Evolutionary conservation across 2,329 filamentous ascomycete species (phyloP), one percentile per base, ranked within the genome.

Genomic region (Alternaria brassicicola): DNA sequence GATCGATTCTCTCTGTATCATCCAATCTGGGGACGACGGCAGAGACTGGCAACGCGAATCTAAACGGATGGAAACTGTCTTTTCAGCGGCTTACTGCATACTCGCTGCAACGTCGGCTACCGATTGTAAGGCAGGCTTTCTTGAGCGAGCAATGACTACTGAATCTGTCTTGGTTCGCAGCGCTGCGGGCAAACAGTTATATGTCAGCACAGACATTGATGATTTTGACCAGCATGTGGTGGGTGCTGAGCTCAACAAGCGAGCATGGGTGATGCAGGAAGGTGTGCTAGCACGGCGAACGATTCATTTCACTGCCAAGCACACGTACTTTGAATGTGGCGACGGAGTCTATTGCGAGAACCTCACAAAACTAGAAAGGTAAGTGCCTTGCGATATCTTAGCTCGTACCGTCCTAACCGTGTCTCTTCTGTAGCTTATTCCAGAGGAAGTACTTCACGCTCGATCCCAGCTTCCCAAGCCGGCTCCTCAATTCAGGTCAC

Each of bases 261-360:
- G 64, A 51, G 66, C 58, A 31, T 69, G 62, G 67, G 67, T 67
- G 6, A 46, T 69, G 46, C 62, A 69, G 50, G 67, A 68, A 36
- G 36, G 56, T 19, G 63, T 61, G 9, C 50, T 68, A 21, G 52
- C 64, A 15, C 36, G 46, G 38, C 55, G 64, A n/a, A 67, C 62
- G n/a, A 61, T 68, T 26, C 53, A 65, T 39, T 68, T 70, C 39
- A 67, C 45, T 35, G 53, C 47, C 9, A 68, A 58, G 6, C 61
- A 70, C 42, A 49, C 53, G 4, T 68, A 66, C 43, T 68, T 45
- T 55, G 63, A 68, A 45, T 68, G 64, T 42, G 61, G 64, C 5
- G 50, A 56, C 15, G 62, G 67, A 6, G 52, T 68, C 3, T 55
- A 54, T 31, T 67, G 62, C 49, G 64, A 68, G 42, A 68, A 52